Evolutionary conservation across 371 early-diverging fungal species (phyloP), one percentile per base, ranked within the genome.

Genomic region (Apophysomyces ossiformis): DNA sequence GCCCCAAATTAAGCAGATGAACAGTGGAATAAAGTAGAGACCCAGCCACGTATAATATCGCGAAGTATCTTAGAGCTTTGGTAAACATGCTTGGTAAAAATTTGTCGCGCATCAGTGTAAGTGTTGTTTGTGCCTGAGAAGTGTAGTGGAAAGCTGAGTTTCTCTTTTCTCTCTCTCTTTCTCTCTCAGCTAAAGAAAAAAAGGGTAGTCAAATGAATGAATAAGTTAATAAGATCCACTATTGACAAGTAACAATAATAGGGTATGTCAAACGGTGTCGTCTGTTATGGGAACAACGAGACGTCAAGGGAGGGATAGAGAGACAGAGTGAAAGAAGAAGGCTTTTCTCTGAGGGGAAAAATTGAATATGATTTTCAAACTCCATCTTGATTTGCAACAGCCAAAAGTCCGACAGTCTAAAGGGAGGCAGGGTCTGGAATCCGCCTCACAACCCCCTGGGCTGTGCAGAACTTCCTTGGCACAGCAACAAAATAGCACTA

Each of bases 1-100:
- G 38, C 7, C 43, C 58, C 41, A 70, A 26, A 45, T 68, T 68
- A 5, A 68, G 63, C 7, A 76, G 69, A 65, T 76, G 70, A 57
- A 57, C 68, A 6, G 76, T 72, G 47, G 76, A 61, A 58, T 76
- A 76, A 36, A 76, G 39, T 9, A 76, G 39, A 4, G 76, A 76
- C 32, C 70, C 57, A 13, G 64, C 65, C 45, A 76, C 64, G 60
- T 76, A 76, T 21, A 69, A 12, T 35, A 72, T 18, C 7, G 65
- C 67, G 54, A 76, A 45, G 64, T 70, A 70, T 41, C 70, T 72
- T 54, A 72, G 54, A 13, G 61, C 60, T 57, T 66, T 64, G 13
- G 65, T 21, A 15, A 60, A 57, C 26, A 61, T 62, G 21, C 58
- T 56, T 26, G 39, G 64, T 21, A 35, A 61, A 16, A 21, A 8